Evolutionary conservation across 192 early-diverging fungal species (phyloP).

Genomic region (Linderina pennispora): DNA sequence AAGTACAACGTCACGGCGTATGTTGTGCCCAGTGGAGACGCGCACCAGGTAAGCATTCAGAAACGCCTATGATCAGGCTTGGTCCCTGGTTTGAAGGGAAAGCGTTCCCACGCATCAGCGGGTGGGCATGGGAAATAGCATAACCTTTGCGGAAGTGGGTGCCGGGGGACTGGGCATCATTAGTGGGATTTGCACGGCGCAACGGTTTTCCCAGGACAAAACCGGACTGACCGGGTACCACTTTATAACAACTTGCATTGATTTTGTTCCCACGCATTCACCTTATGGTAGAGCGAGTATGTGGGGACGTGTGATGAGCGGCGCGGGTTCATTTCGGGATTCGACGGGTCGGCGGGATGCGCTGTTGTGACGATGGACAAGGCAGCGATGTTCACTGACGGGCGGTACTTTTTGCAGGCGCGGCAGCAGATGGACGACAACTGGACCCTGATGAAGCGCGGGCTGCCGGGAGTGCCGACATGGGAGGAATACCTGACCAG

Average conservation of each 20-base stretch:
- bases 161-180: no score
- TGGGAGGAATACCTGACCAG: slow-evolving; percentile 84
- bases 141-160: no score
- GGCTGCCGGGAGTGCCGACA: slow-evolving; percentile 77
- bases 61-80: no score
- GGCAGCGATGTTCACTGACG: slow-evolving; percentile 94
- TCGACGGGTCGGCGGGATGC: slow-evolving; percentile 96
- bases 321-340: slow-evolving; percentile 88
- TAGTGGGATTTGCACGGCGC: no score
- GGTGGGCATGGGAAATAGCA: no score
- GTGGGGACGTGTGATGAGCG: slow-evolving; percentile 84
- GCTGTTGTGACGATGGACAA: slow-evolving; percentile 76
- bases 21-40: slow-evolving; percentile 92
- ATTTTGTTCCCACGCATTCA: background rate
- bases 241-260: no score
- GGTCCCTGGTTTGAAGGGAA: no score
- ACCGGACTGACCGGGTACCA: no score
- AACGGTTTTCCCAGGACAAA: no score
- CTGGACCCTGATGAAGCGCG: slow-evolving; percentile 94
- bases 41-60: slow-evolving; percentile 72
- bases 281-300: slow-evolving; percentile 76
- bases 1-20: slow-evolving; percentile 54
- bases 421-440: slow-evolving; percentile 83
- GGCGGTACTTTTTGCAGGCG: slow-evolving; percentile 96
- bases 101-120: no score